Conservation (phyloP, 331 rosid genomes). For the Malus hybrid region DNA sequence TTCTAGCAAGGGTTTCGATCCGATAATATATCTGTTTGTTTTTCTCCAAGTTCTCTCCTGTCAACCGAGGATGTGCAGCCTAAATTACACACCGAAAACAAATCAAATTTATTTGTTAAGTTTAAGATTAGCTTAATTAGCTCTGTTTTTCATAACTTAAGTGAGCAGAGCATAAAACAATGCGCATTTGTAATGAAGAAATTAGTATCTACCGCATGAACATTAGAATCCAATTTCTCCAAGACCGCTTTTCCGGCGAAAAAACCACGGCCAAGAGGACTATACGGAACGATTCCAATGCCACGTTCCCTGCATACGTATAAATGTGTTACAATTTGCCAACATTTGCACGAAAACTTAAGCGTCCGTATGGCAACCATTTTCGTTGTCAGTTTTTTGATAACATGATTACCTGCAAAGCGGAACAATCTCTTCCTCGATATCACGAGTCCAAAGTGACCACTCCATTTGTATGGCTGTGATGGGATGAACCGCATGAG, state of each 20-base stretch:
- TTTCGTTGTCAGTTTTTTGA: no score
- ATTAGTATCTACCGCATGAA: constrained; percentile 5
- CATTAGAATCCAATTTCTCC: constrained; percentile 20
- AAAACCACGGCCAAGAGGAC: constrained; percentile 71
- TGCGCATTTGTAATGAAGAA: not conserved
- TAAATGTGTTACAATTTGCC: not conserved
- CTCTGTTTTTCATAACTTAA: not conserved
- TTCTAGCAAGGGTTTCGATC: constrained; percentile 31
- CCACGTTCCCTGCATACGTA: constrained; percentile 44
- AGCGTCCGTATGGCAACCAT: no score
- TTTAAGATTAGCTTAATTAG: not conserved
- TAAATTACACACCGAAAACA: not conserved
- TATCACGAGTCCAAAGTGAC: constrained; percentile 73
- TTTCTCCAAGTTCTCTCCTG: constrained; percentile 45
- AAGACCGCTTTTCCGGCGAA: constrained; percentile 55
- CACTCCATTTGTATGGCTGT: constrained; percentile 73
- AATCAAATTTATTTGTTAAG: not conserved
- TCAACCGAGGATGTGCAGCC: constrained; percentile 39
- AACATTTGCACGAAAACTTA: not conserved
- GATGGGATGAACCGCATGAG: constrained; percentile 72
- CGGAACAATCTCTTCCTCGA: constrained; percentile 53
- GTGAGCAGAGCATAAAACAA: not conserved
- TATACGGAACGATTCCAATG: constrained; percentile 60
- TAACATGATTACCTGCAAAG: constrained; percentile 43
- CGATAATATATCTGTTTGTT: constrained; percentile 36